A percentile compares a stretch with the other conserved stretches of the same genome.
phyloP scores from a whole-genome alignment of 768 basidiomycete species.

The Peribolospora kevripleyi region DNA sequence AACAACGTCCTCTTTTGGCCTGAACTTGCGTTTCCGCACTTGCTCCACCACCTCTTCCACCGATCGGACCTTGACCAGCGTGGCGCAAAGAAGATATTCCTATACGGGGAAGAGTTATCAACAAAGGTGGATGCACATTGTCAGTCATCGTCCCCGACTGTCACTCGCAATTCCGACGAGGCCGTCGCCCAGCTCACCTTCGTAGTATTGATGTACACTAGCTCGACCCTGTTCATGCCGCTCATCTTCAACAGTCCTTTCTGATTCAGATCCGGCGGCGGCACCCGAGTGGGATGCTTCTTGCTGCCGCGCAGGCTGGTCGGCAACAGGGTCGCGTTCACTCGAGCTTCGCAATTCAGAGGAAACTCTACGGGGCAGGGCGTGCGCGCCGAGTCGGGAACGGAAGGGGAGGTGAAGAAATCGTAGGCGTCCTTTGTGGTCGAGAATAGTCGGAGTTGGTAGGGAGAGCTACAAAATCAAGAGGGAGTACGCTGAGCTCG shows the following conservation, averaged over 20 bases:
- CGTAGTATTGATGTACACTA: conserved; percentile 18
- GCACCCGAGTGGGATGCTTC: conserved; percentile 82
- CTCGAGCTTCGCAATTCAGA: conserved; percentile 67
- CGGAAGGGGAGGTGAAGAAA: conserved; percentile 27
- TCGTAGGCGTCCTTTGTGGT: conserved; percentile 49
- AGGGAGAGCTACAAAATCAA: conserved; percentile 10
- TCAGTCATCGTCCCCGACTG: not conserved
- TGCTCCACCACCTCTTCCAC: conserved; percentile 45
- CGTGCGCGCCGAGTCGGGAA: conserved; percentile 25
- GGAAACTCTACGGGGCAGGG: conserved; percentile 75
- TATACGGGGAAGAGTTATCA: conserved; percentile 17
- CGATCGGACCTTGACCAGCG: conserved; percentile 54
- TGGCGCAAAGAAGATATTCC: conserved; percentile 69
- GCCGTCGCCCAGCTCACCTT: conserved; percentile 12
- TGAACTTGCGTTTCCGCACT: conserved; percentile 42
- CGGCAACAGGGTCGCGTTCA: conserved; percentile 41
- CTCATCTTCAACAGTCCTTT: not conserved
- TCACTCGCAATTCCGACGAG: not conserved
- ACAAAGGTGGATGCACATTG: not conserved
- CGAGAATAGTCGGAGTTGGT: conserved; percentile 67
- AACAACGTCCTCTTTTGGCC: conserved; percentile 37
- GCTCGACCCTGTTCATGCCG: conserved; percentile 4
- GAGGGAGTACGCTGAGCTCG: too few relatives aligned
- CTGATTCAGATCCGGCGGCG: conserved; percentile 47
- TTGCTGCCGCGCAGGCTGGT: conserved; percentile 75